Evolutionary conservation across 345 rosid species (phyloP).

Genomic region (Turritis glabra): DNA sequence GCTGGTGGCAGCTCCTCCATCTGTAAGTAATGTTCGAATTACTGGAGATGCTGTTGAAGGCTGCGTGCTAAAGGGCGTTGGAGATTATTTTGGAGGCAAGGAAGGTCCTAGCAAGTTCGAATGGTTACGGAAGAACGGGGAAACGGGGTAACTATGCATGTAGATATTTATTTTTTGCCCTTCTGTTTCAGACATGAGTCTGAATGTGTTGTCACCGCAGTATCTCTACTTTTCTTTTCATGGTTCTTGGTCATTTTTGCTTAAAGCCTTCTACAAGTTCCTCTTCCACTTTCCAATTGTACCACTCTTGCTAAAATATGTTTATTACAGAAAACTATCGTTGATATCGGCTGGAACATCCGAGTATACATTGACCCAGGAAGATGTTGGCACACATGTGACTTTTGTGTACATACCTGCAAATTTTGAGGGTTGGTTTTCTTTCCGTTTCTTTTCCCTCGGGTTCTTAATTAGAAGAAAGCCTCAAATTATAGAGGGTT

Average conservation of each 20-base stretch:
- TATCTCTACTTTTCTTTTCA: slow-evolving; percentile 8
- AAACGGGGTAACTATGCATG: slow-evolving; percentile 59
- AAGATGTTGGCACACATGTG: slow-evolving; percentile 75
- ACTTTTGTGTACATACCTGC: slow-evolving; percentile 83
- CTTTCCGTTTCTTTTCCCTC: not conserved
- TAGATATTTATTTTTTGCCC: not conserved
- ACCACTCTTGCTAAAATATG: slow-evolving; percentile 6
- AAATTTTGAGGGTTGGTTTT: slow-evolving; percentile 82
- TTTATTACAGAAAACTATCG: slow-evolving; percentile 54
- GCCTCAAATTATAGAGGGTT: slow-evolving; percentile 4
- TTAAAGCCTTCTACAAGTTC: not conserved
- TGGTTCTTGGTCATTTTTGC: slow-evolving; percentile 11
- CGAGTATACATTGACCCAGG: slow-evolving; percentile 78
- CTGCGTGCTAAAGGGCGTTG: slow-evolving; percentile 68
- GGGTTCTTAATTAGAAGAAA: slow-evolving; percentile 13
- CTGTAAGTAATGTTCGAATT: slow-evolving; percentile 70
- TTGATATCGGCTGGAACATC: slow-evolving; percentile 74
- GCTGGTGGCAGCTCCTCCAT: slow-evolving; percentile 80
- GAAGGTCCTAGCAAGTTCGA: slow-evolving; percentile 98
- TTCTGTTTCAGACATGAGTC: not conserved
- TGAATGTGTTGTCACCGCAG: slow-evolving; percentile 6
- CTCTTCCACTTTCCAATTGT: not conserved
- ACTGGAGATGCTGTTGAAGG: slow-evolving; percentile 88
- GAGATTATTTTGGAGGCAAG: slow-evolving; percentile 93
- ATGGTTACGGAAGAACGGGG: slow-evolving; percentile 78